These are phyloP conservation scores for Chloris gayana DNA, from an alignment of 176 grass and related monocot genomes.

Conservation along the genomic window DNA sequence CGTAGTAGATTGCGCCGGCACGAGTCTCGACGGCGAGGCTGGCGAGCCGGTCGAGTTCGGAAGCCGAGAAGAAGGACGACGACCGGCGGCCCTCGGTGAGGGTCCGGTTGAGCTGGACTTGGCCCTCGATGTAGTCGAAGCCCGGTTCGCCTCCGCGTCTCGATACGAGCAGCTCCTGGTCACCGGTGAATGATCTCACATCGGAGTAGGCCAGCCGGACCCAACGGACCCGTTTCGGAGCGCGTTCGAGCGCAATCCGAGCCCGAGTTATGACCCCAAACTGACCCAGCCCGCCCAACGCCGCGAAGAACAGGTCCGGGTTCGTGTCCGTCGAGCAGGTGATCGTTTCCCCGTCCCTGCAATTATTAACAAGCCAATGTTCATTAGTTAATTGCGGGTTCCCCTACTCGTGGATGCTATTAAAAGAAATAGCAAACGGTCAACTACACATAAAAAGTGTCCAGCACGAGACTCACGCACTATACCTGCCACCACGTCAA, in stretches of 20 bases:
- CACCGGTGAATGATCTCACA: not conserved
- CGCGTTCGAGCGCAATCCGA: constrained; percentile 41
- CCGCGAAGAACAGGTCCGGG: constrained; percentile 54
- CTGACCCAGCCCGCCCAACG: constrained; percentile 60
- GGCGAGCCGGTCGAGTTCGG: constrained; percentile 4
- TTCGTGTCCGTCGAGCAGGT: constrained; percentile 45
- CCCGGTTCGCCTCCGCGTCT: not conserved
- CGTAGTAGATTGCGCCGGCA: constrained; percentile 6
- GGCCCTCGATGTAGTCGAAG: constrained; percentile 31
- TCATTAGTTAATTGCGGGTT: not conserved
- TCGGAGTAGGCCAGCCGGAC: constrained; percentile 15
- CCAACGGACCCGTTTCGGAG: constrained; percentile 28
- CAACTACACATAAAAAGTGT: not conserved
- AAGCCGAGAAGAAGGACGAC: constrained; percentile 18
- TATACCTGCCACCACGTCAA: constrained; percentile 69
- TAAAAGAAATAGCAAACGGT: not conserved
- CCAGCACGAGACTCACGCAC: not conserved
- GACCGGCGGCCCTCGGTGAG: constrained; percentile 23
- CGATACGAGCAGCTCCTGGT: constrained; percentile 27
- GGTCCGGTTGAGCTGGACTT: constrained; percentile 29
- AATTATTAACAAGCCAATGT: not conserved
- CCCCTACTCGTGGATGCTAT: not conserved
- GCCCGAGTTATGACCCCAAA: constrained; percentile 57
- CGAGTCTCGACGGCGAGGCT: not conserved
- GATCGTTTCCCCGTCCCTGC: constrained; percentile 33